Evolutionary conservation across 805 yeast genomes (phyloP), one percentile per base, ranked within the genome.

Genomic region (Cyberlindnera nakhonratchasimensis): DNA sequence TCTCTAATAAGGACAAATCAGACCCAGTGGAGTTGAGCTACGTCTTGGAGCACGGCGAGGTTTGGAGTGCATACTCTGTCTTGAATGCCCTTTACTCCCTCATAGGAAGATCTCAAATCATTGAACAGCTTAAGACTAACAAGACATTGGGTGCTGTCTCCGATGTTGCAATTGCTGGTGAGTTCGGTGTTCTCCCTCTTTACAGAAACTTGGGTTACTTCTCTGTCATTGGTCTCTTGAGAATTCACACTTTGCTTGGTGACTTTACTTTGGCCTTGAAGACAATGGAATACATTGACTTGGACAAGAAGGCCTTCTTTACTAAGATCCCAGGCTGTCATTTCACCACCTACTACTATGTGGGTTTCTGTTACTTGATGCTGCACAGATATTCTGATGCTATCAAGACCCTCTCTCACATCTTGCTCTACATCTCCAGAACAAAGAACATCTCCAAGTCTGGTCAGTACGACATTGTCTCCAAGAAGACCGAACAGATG

Each of bases 291-390:
- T 63, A 64, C 42, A 66, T 73, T 39, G 74, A 71, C 43, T 57
- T 72, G 44, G 67, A 68, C 52, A 72, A 71, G 58, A 67, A 63
- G 52, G 71, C 73, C n/a, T 65, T 69, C 49, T 69, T 69, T 56
- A 64, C 74, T 14, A 64, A 67, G 45, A 71, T 73, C 34, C 69
- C 75, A 34, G 71, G 74, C 20, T 72, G 73, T 33, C 77, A 72
- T 54, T 71, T 70, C 59, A 69, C 75, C 26, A 71, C 74, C 37
- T 73, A 72, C 58, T 72, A 72, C 60, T 72, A 72, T 48, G 74
- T 71, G 32, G 77, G 77, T 2, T 70, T 68, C 61, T 68, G 76
- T 54, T 72, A 71, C 59, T 54, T 72, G 54, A 73, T 72, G 77
- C 57, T 72, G 51, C 67, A 71, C 47, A 62, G 77, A 49, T 72